Evolutionary conservation across 331 rosid genomes (phyloP).

Genomic region (Quercus phellos): DNA sequence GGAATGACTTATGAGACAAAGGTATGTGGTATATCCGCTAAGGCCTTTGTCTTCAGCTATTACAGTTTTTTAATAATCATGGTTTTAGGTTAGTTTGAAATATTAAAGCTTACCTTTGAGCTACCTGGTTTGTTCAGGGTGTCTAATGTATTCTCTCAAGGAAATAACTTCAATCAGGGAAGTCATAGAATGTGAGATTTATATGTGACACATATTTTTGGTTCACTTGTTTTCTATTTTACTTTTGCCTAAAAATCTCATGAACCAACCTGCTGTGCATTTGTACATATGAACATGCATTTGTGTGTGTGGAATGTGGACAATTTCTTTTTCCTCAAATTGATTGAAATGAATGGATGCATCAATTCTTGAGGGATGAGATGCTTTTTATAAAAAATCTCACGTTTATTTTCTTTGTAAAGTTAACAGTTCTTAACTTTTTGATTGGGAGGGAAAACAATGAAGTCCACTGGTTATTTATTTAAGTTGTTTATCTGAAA

Average conservation of each 20-base stretch:
- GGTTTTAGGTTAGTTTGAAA: conserved; percentile 5
- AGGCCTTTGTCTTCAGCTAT: not conserved
- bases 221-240: not conserved
- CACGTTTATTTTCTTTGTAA: not conserved
- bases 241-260: not conserved
- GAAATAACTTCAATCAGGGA: too few species aligned
- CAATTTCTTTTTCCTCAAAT: not conserved
- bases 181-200: too few species aligned
- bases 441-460: not conserved
- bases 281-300: not conserved
- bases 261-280: not conserved
- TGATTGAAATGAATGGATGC: not conserved
- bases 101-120: not conserved
- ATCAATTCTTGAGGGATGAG: not conserved
- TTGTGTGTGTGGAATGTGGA: not conserved
- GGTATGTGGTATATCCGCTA: conserved; percentile 25
- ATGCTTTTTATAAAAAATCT: not conserved
- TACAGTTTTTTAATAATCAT: not conserved
- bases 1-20: conserved; percentile 39
- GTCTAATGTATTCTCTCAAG: not conserved
- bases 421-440: not conserved
- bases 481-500: not conserved
- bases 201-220: too few species aligned
- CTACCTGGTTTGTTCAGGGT: not conserved
- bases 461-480: not conserved